phyloP scores from a whole-genome alignment of 2,329 filamentous ascomycete genomes.

The Venturia oleaginea region DNA sequence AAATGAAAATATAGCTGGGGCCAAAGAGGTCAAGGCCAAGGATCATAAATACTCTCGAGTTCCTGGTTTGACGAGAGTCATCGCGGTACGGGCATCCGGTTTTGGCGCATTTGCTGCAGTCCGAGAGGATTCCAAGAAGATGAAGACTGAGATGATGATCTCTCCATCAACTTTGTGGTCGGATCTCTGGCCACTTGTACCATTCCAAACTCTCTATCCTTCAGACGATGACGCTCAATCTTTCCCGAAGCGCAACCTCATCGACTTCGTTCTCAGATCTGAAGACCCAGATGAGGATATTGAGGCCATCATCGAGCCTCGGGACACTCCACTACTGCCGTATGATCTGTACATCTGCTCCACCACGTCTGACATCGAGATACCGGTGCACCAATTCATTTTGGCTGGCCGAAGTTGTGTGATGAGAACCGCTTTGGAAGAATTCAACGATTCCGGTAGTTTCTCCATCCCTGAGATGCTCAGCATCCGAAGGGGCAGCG shows the following conservation, averaged over 20 bases:
- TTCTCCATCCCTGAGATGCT: slow-evolving; percentile 53
- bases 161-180: slow-evolving; percentile 61
- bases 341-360: slow-evolving; percentile 42
- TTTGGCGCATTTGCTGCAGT: slow-evolving; percentile 87
- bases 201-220: slow-evolving; percentile 49
- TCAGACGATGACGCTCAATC: not conserved
- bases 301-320: slow-evolving; percentile 19
- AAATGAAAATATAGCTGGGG: slow-evolving; percentile 43
- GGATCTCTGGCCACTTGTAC: slow-evolving; percentile 61
- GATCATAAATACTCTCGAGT: slow-evolving; percentile 95
- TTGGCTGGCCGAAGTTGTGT: slow-evolving; percentile 64
- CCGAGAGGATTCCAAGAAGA: slow-evolving; percentile 65
- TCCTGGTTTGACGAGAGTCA: slow-evolving; percentile 75
- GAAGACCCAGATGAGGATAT: slow-evolving; percentile 16
- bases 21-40: slow-evolving; percentile 56
- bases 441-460: slow-evolving; percentile 40
- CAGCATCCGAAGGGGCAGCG: slow-evolving; percentile 42
- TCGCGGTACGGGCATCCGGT: slow-evolving; percentile 75
- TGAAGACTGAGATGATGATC: slow-evolving; percentile 61
- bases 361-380: slow-evolving; percentile 55
- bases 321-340: slow-evolving; percentile 28
- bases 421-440: slow-evolving; percentile 48
- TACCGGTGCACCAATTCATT: slow-evolving; percentile 79
- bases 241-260: slow-evolving; percentile 10
- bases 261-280: slow-evolving; percentile 17